These are phyloP conservation scores for Herpetomonas tarakana DNA, from an alignment of 208 protist species.

Conservation along the genomic window DNA sequence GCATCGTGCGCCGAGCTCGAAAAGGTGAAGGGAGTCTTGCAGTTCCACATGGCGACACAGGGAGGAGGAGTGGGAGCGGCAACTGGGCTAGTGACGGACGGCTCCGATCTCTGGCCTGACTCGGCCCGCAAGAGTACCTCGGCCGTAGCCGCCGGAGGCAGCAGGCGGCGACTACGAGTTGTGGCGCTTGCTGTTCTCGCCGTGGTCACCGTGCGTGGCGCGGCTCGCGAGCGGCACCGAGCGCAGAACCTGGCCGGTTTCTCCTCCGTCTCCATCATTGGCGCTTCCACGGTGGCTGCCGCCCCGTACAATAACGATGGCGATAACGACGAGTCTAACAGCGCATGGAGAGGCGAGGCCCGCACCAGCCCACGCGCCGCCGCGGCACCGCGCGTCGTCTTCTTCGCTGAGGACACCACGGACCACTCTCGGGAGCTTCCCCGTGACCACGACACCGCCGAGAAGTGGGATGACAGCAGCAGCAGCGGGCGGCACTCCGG, in stretches of 20 bases:
- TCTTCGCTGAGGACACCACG: constrained; percentile 9
- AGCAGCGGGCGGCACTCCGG: background rate
- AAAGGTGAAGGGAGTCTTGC: background rate
- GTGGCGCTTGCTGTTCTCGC: background rate
- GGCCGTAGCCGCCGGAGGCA: background rate
- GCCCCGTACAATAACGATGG: too few species aligned
- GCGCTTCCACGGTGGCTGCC: too few species aligned
- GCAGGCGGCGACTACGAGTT: background rate
- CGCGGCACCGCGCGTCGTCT: constrained; percentile 9
- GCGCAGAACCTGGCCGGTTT: too few species aligned
- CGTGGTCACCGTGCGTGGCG: background rate
- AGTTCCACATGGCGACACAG: too few species aligned
- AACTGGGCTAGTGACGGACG: background rate
- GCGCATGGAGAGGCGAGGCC: too few species aligned
- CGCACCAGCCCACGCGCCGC: too few species aligned
- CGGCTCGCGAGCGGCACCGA: too few species aligned
- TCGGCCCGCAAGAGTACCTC: background rate
- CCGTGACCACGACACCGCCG: background rate
- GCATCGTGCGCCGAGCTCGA: background rate
- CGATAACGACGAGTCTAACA: too few species aligned
- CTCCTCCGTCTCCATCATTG: background rate
- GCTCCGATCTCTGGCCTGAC: background rate
- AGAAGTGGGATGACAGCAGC: background rate
- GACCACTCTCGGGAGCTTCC: too few species aligned
- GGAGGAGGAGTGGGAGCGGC: background rate